Evolutionary conservation across 768 basidiomycete genomes (phyloP), one percentile per base, ranked within the genome.

Genomic region (Panaeolus papilionaceus): DNA sequence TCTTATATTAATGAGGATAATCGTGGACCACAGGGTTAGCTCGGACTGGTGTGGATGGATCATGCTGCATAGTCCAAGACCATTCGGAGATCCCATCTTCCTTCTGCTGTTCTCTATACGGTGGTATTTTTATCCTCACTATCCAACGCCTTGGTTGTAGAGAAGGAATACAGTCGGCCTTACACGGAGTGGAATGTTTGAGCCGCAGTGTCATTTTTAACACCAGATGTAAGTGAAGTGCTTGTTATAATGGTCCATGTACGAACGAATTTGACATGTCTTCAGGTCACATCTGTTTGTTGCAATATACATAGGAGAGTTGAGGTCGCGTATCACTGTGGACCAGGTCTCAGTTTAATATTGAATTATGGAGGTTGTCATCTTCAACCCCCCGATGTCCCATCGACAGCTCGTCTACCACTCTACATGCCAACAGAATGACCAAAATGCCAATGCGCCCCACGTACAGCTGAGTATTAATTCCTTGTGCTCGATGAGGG

Each of bases 281-380:
- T 23, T 10, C 47, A 49, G 47, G 47, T 26, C 8, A 49, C 7
- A 6, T 20, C 12, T 4, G 23, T 49, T 7, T n/a, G 4, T 49
- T 33, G 33, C 33, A 33, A 49, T 18, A 8, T 20, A 37, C 26
- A 58, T 37, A 37, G 1, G n/a, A 16, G 33, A 14, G 12, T 28
- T 37, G 26, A 33, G 33, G 28, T 49, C 20, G 47, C 47, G 47
- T 49, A 49, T 8, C 14, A 23, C 54, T 16, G 16, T 58, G 54
- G 54, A 58, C 54, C 54, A n/a, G 12, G 54, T 58, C 54, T 28
- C 54, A 16, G 14, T 33, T 37, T 58, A 28, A 58, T 58, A 28
- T 37, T 3, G 54, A 26, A 28, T 37, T 1, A 9, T 16, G 14
- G 14, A 58, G 20, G 23, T 1, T 20, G 3, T 10, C 45, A 18